Evolutionary conservation across 2,329 filamentous ascomycete genomes (phyloP).

Genomic region (Ophiostoma montium): DNA sequence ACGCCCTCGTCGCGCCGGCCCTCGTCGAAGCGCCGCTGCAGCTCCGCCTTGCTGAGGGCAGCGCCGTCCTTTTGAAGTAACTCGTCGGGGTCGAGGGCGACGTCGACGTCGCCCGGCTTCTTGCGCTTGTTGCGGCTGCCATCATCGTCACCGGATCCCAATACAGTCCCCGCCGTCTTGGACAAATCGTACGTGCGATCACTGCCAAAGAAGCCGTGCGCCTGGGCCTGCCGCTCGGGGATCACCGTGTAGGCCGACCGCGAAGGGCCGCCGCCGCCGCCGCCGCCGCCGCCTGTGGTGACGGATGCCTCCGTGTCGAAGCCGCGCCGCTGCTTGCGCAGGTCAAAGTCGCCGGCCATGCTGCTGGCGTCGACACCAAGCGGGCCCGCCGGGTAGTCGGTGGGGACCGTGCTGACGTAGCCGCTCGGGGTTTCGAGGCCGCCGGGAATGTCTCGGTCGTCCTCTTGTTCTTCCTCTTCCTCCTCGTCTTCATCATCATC

Average conservation of each 20-base stretch:
- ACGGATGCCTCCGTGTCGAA: slow-evolving; percentile 75
- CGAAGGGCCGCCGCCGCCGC: slow-evolving; percentile 31
- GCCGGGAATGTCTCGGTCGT: slow-evolving; percentile 40
- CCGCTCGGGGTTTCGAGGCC: slow-evolving; percentile 72
- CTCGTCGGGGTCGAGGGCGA: slow-evolving; percentile 77
- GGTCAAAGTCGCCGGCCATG: slow-evolving; percentile 74
- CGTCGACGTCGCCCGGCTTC: slow-evolving; percentile 90
- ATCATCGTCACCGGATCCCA: slow-evolving; percentile 71
- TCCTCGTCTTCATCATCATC: slow-evolving; percentile 49
- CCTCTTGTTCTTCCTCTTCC: slow-evolving; percentile 55
- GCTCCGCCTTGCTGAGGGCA: slow-evolving; percentile 77
- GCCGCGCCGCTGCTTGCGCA: slow-evolving; percentile 73
- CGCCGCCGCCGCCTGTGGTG: slow-evolving; percentile 24
- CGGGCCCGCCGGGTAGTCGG: slow-evolving; percentile 58
- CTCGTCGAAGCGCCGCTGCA: slow-evolving; percentile 68
- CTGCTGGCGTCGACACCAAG: slow-evolving; percentile 54
- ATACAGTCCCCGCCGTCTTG: slow-evolving; percentile 44
- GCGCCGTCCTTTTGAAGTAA: slow-evolving; percentile 58
- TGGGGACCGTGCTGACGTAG: slow-evolving; percentile 64
- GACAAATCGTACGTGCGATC: slow-evolving; percentile 81
- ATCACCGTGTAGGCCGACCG: slow-evolving; percentile 80
- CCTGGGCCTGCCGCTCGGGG: slow-evolving; percentile 71
- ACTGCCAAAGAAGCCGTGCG: slow-evolving; percentile 90
- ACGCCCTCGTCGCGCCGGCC: slow-evolving; percentile 50
- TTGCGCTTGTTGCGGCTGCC: slow-evolving; percentile 70